phyloP scores from a whole-genome alignment of 306 rosid genomes.

The Dalbergia cochinchinensis region DNA sequence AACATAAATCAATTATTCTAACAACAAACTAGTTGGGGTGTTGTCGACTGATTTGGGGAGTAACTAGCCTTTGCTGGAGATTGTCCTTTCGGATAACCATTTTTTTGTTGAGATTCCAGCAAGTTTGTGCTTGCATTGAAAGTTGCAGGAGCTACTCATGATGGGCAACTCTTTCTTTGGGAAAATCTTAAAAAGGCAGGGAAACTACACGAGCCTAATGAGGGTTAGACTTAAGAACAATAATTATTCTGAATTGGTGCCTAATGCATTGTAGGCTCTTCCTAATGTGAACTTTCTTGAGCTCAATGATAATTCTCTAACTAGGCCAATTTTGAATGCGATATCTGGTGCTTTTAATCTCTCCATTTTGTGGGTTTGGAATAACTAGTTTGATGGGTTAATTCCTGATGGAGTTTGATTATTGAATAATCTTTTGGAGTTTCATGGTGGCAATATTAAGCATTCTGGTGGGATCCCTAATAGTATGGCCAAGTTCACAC shows the following conservation, averaged over 20 bases:
- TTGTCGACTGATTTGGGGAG: too few relatives aligned
- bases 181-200: constrained; percentile 54
- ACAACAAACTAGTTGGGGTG: too few relatives aligned
- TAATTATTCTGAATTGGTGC: constrained; percentile 63
- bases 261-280: constrained; percentile 67
- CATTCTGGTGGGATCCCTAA: constrained; percentile 58
- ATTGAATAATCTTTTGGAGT: too few relatives aligned
- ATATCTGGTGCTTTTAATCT: constrained; percentile 61
- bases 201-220: constrained; percentile 55
- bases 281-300: constrained; percentile 62
- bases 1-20: too few relatives aligned
- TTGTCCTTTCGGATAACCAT: constrained; percentile 62
- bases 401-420: too few relatives aligned
- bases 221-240: constrained; percentile 68
- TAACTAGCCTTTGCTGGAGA: constrained; percentile 51
- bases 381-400: too few relatives aligned
- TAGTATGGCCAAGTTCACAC: constrained; percentile 54
- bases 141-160: constrained; percentile 51
- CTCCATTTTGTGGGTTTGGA: constrained; percentile 57
- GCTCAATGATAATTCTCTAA: constrained; percentile 58
- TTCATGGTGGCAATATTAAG: constrained; percentile 51
- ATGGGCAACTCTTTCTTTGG: constrained; percentile 68
- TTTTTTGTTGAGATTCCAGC: constrained; percentile 66
- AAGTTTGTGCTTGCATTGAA: constrained; percentile 55
- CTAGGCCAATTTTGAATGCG: constrained; percentile 58